These are phyloP conservation scores for Ophiosphaerella narmari DNA, from an alignment of 2,329 filamentous ascomycete species.

Conservation along the genomic window DNA sequence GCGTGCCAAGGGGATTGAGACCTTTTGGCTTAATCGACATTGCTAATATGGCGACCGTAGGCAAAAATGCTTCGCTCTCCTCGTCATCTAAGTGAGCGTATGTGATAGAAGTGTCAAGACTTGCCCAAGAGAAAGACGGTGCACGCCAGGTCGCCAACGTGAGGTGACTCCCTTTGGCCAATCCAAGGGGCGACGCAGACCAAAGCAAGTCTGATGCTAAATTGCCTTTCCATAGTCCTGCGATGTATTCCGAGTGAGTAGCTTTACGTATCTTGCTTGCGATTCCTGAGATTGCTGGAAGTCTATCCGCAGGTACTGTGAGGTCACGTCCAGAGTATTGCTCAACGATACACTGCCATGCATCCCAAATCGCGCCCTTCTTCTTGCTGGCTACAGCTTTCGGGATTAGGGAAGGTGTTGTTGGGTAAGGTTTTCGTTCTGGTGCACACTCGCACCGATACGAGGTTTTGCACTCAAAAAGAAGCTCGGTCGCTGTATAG, in stretches of 20 bases:
- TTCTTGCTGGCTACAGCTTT: constrained; percentile 35
- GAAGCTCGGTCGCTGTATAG: constrained; percentile 39
- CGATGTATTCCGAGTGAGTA: constrained; percentile 37
- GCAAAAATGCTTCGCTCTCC: constrained; percentile 20
- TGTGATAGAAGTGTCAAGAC: constrained; percentile 28
- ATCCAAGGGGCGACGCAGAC: constrained; percentile 14
- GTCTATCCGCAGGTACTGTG: constrained; percentile 34
- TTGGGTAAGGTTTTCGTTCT: constrained; percentile 30
- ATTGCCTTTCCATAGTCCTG: constrained; percentile 41
- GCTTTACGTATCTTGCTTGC: constrained; percentile 36
- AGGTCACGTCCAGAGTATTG: constrained; percentile 34
- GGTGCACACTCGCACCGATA: constrained; percentile 41
- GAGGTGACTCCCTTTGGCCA: constrained; percentile 7
- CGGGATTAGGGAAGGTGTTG: constrained; percentile 38
- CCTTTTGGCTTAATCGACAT: constrained; percentile 21
- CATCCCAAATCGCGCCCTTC: constrained; percentile 24
- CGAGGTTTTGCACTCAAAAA: constrained; percentile 41
- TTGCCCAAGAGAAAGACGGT: constrained; percentile 42
- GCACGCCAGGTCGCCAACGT: constrained; percentile 31
- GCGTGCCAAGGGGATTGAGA: constrained; percentile 34
- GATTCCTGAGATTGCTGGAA: constrained; percentile 43
- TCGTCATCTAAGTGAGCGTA: constrained; percentile 29
- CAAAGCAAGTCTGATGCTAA: constrained; percentile 38
- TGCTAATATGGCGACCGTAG: constrained; percentile 21
- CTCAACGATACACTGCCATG: constrained; percentile 40